Base-by-base conservation (phyloP, 129 eudicot species). In the Flaveria trinervia region DNA sequence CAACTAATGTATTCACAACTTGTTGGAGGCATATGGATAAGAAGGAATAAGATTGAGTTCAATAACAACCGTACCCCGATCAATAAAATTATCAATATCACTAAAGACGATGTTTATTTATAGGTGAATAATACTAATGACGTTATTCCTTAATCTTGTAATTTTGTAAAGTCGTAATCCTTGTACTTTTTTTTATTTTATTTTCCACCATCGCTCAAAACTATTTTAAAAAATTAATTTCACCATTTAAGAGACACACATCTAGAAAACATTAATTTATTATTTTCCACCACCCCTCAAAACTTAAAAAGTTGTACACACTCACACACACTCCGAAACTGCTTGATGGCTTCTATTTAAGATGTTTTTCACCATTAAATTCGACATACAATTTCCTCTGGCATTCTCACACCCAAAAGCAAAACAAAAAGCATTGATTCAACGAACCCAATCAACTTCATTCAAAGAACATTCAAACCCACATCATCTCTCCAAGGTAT, bases 291-390 rank as follows among this genome's bases (percentile, higher is more conserved):
- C 46, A 39, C 15, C 69, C 69, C 43, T 30, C 69, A 49, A 59
- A 59, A 59, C 33, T 22, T 46, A 49, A 59, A 59, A 59, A 59
- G 36, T 22, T 36, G 41, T 11, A 13, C 15, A 46, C 12, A 39
- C 61, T 43, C 68, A 26, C 69, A 28, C 74, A 80, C 61, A 30
- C 55, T 20, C 76, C 46, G 71, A 80, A 80, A 56, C 71, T 26
- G 73, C 84, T 68, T 80, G 76, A 74, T 73, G 49, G n/a, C 28
- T 74, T 80, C 76, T 65, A 49, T 76, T 30, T 55, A 76, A 50
- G 44, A 1, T 7, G 13, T 30, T 68, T 36, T 16, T 68, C 22
- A 2, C 33, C 62, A 55, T 67, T 43, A 55, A 64, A 57, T 50
- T 68, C 14, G 70, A 74, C 71, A 80, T 71, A 66, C 22, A 10